phyloP scores from a whole-genome alignment of 1,284 basidiomycete species.

The Wallemia hederae region DNA sequence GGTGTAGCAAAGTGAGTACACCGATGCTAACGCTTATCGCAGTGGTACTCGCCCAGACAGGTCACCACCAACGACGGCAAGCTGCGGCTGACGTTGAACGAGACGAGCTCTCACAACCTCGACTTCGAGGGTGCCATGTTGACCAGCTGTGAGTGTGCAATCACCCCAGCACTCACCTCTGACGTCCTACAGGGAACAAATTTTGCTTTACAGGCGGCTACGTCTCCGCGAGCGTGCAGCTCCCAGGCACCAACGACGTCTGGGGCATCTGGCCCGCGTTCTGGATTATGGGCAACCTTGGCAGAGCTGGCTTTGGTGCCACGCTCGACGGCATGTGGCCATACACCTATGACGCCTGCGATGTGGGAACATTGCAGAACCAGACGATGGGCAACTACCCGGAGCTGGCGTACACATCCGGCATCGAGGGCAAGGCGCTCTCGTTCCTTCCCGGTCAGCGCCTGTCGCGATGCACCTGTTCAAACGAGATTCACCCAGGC shows the following conservation, averaged over 20 bases:
- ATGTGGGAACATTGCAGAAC: slow-evolving; percentile 26
- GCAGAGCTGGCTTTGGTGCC: slow-evolving; percentile 20
- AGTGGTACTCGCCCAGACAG: slow-evolving; percentile 24
- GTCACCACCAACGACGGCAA: slow-evolving; percentile 28
- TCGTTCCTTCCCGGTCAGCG: slow-evolving; percentile 22
- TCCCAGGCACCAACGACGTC: not conserved
- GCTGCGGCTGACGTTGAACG: slow-evolving; percentile 34
- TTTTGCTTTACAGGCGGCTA: slow-evolving; percentile 82
- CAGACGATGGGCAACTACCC: slow-evolving; percentile 13
- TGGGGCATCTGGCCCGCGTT: slow-evolving; percentile 31
- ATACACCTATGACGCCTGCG: slow-evolving; percentile 20
- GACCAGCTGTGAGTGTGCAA: slow-evolving; percentile 20
- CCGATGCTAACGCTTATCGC: not conserved
- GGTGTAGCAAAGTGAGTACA: not conserved
- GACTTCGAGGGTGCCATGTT: slow-evolving; percentile 43
- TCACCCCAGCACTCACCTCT: no score
- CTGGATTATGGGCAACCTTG: slow-evolving; percentile 78
- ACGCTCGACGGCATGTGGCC: slow-evolving; percentile 37
- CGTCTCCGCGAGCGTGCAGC: slow-evolving; percentile 19
- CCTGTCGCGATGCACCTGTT: slow-evolving; percentile 23
- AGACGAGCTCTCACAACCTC: slow-evolving; percentile 30
- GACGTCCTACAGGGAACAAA: slow-evolving; percentile 32
- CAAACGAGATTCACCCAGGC: slow-evolving; percentile 32
- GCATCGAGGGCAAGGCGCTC: slow-evolving; percentile 10
- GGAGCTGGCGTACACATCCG: slow-evolving; percentile 12